Evolutionary conservation across 2,329 filamentous ascomycete genomes (phyloP).

Genomic region (Neofusicoccum laricinum): DNA sequence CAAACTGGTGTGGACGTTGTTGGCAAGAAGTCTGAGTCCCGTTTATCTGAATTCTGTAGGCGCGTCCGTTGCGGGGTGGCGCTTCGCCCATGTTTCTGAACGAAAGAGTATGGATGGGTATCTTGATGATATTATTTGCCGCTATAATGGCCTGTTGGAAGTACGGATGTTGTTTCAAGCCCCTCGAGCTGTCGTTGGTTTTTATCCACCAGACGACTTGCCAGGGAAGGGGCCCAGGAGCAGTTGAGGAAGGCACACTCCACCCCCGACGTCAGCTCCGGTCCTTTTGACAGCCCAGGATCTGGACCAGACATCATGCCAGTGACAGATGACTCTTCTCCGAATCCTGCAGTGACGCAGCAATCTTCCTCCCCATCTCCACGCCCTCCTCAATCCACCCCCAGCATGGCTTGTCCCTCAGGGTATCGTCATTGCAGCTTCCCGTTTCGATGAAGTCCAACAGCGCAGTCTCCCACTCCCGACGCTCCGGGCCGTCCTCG

Average conservation of each 20-base stretch:
- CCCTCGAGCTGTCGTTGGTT: too few relatives aligned
- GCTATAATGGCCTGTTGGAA: too few relatives aligned
- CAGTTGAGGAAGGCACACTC: background rate
- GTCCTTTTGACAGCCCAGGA: background rate
- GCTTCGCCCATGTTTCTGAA: too few relatives aligned
- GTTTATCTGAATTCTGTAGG: too few relatives aligned
- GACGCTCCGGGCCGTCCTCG: background rate
- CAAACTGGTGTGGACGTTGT: too few relatives aligned
- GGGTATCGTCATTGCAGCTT: background rate
- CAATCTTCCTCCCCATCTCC: background rate
- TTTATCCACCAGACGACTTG: background rate
- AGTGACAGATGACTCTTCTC: background rate
- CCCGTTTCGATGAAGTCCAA: conserved; percentile 7
- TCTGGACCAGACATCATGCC: background rate
- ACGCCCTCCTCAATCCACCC: conserved; percentile 4
- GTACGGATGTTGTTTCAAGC: too few relatives aligned
- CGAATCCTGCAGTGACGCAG: background rate
- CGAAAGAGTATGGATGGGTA: too few relatives aligned
- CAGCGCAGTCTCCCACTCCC: conserved; percentile 1
- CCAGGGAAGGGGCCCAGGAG: background rate
- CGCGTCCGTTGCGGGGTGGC: too few relatives aligned
- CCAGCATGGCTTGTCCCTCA: conserved; percentile 3
- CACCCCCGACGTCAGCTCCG: background rate
- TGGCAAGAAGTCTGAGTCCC: too few relatives aligned
- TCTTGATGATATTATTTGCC: too few relatives aligned